phyloP scores from a whole-genome alignment of 768 basidiomycete species.

The Rhodotorula kratochvilovae region DNA sequence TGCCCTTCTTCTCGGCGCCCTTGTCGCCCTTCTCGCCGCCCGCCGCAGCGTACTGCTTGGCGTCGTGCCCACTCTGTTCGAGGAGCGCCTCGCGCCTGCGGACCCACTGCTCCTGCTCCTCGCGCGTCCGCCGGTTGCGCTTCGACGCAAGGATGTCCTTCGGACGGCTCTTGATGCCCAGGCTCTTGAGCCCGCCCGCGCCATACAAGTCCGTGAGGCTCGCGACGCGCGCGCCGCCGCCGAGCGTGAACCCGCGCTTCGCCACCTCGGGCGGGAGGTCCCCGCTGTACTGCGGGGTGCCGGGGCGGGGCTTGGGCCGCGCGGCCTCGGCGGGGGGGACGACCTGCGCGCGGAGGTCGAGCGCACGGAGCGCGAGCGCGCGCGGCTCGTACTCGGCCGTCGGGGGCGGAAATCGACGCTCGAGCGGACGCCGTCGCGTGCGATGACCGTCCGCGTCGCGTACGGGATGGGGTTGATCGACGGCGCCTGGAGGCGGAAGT shows the following conservation, averaged over 20 bases:
- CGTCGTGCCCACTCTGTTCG: background rate
- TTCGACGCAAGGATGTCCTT: background rate
- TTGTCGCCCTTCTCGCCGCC: background rate
- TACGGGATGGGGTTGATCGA: slow-evolving; percentile 12
- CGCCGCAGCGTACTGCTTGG: background rate
- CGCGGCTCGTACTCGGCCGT: slow-evolving; percentile 33
- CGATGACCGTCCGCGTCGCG: slow-evolving; percentile 6
- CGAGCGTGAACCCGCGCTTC: background rate
- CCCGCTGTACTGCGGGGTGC: slow-evolving; percentile 26
- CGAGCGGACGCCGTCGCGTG: background rate
- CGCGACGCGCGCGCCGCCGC: background rate
- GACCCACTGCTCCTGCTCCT: slow-evolving; percentile 11
- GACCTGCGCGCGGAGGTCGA: slow-evolving; percentile 17
- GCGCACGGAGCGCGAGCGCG: slow-evolving; percentile 11
- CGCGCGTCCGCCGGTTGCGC: slow-evolving; percentile 3
- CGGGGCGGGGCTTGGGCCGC: background rate
- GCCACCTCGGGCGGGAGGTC: slow-evolving; percentile 6
- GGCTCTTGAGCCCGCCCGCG: background rate
- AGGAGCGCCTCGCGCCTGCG: slow-evolving; percentile 1
- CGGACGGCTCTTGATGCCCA: slow-evolving; percentile 1
- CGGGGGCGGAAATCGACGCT: slow-evolving; percentile 11
- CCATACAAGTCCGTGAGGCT: background rate
- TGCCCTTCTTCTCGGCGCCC: background rate
- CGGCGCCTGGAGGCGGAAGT: slow-evolving; percentile 24
- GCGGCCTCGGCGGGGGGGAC: background rate